phyloP scores from a whole-genome alignment of 225 moss, liverwort and hornwort genomes.

The Pleurozium schreberi region DNA sequence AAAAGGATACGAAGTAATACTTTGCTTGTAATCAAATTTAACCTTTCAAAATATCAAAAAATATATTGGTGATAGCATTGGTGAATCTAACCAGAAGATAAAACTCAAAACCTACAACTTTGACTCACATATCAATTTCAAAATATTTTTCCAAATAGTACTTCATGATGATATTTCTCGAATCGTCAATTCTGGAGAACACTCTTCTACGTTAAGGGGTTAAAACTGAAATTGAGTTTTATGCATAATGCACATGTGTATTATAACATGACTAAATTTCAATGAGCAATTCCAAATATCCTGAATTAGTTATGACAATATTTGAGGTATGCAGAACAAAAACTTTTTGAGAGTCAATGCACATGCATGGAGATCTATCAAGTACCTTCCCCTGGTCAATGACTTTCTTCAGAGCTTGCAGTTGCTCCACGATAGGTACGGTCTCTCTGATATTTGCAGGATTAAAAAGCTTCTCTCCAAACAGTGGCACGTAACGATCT shows the following conservation, averaged over 20 bases:
- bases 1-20: neutral
- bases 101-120: neutral
- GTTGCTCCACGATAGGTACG: slow-evolving; percentile 57
- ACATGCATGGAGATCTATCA: neutral
- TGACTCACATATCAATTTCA: neutral
- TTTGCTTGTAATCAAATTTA: neutral
- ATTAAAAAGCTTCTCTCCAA: slow-evolving; percentile 41
- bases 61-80: neutral
- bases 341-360: neutral
- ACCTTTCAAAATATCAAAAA: neutral
- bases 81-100: neutral
- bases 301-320: neutral
- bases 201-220: neutral
- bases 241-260: neutral
- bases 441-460: slow-evolving; percentile 20
- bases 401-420: slow-evolving; percentile 61
- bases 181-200: neutral
- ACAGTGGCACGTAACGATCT: slow-evolving; percentile 73
- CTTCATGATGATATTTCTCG: neutral
- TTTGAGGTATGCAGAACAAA: neutral
- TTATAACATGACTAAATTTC: neutral
- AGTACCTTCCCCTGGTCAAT: slow-evolving; percentile 78
- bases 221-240: neutral
- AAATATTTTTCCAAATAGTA: neutral
- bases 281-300: neutral